Base-by-base conservation (phyloP, 768 basidiomycete species). In the Glaciozyma antarctica region DNA sequence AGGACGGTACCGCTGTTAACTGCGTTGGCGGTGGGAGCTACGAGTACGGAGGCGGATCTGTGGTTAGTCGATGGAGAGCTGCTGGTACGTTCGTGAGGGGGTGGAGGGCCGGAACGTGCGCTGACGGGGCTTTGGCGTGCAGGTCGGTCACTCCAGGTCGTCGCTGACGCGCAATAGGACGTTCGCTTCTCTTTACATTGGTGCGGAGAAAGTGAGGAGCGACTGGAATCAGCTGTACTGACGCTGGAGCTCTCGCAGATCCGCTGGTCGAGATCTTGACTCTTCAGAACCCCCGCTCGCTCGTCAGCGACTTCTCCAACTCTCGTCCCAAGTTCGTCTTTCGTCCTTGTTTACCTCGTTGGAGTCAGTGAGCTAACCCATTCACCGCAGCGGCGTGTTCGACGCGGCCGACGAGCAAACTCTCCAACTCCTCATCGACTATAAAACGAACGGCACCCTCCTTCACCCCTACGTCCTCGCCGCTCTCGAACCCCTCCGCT, bases 361-460 rank as follows among this genome's bases (percentile, higher is more conserved):
- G 16, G 22, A 53, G 15, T 30, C 8, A 28, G 4, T 6, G 12
- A 12, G 13, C 26, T 24, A 26, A 28, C 52, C 30, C 30, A 15
- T 5, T 26, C 16, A 32, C 15, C 6, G 8, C 53, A 54, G 53
- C 30, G 53, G 53, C 3, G 34, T 54, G 3, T 54, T 32, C 30
- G 53, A 54, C 53, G 19, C 53, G 0, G 53, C 13, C 30, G 28
- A 26, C 13, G 15, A 15, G 16, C 26, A 30, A 17, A 17, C 53
- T 9, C 53, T 54, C 28, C 28, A 54, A 17, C 53, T 54, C 15
- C 26, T 54, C 53, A 30, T 54, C 53, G 53, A 54, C 53, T 54
- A 16, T 30, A 54, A 54, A 21, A 30, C 53, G 17, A 32, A 54
- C 53, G 53, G 53, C 53, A 54, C 53, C 24, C 53, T 54, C 53